A percentile compares a stretch with the other conserved stretches of the same genome.
Evolutionary conservation across 257 asterid species (phyloP).

Genomic region (Coffea eugenioides): DNA sequence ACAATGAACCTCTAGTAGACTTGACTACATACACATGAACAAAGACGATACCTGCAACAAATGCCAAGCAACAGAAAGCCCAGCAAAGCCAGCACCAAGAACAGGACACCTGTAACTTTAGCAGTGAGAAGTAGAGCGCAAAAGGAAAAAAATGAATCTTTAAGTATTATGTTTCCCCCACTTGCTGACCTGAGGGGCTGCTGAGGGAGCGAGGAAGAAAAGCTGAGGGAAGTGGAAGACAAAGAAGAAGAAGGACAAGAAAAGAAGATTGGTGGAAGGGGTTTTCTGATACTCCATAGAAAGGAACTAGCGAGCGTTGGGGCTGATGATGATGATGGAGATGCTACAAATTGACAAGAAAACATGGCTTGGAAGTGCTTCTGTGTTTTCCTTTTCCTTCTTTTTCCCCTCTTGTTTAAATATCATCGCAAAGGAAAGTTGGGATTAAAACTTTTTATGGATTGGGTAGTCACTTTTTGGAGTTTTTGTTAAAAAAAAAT

Average conservation of each 20-base stretch:
- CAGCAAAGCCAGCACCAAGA: constrained; percentile 99
- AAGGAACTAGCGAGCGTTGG: background rate
- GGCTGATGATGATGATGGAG: constrained; percentile 4
- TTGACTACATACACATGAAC: too few relatives aligned
- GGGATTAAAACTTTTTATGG: too few relatives aligned
- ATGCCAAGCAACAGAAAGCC: constrained; percentile 90
- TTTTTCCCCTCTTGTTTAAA: too few relatives aligned
- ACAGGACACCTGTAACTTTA: constrained; percentile 64
- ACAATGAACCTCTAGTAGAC: too few relatives aligned
- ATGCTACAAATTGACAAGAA: background rate
- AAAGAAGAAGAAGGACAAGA: constrained; percentile 18
- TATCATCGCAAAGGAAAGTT: too few relatives aligned
- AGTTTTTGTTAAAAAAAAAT: too few relatives aligned
- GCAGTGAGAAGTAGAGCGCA: background rate
- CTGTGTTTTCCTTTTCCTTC: too few relatives aligned
- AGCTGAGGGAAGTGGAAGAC: constrained; percentile 17
- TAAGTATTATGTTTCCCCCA: too few relatives aligned
- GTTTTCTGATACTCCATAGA: background rate
- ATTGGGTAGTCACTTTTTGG: too few relatives aligned
- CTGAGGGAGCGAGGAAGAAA: constrained; percentile 24
- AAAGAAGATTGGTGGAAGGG: constrained; percentile 7
- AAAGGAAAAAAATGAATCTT: background rate
- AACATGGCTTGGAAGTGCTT: background rate
- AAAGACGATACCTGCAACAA: constrained; percentile 57
- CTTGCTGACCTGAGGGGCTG: constrained; percentile 34